Evolutionary conservation across 345 rosid species (phyloP).

Genomic region (Tarenaya hassleriana): DNA sequence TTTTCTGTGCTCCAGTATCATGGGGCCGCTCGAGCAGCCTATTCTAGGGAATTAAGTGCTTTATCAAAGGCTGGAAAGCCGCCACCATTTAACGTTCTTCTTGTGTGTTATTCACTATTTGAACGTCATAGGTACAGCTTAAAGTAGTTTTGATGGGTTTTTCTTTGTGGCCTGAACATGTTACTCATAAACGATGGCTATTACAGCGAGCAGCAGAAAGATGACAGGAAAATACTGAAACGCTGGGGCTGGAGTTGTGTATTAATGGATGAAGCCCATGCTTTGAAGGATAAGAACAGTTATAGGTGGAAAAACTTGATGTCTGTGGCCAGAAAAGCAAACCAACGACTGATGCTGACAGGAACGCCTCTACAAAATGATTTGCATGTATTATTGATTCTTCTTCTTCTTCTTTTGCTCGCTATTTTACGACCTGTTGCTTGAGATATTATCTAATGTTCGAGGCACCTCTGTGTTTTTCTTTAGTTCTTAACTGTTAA

Average conservation of each 20-base stretch:
- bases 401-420: not conserved
- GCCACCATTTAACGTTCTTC: conserved; percentile 85
- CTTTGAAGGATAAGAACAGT: conserved; percentile 89
- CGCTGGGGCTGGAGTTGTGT: conserved; percentile 98
- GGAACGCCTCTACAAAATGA: conserved; percentile 99
- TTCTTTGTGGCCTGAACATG: not conserved
- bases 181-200: conserved; percentile 23
- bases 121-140: conserved; percentile 81
- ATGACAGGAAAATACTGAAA: conserved; percentile 82
- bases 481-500: not conserved
- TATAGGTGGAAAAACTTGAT: conserved; percentile 95
- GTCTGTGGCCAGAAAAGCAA: conserved; percentile 88
- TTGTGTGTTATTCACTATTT: conserved; percentile 92
- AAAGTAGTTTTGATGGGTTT: conserved; percentile 20
- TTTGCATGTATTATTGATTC: conserved; percentile 58
- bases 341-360: conserved; percentile 95
- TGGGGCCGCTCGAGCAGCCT: conserved; percentile 72
- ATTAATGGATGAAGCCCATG: conserved; percentile 99
- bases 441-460: not conserved
- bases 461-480: not conserved
- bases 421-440: not conserved
- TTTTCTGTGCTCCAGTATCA: conserved; percentile 84
- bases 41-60: conserved; percentile 72
- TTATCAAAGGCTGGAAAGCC: conserved; percentile 78
- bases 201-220: conserved; percentile 89